These are phyloP conservation scores for Penicillium soppii DNA, from an alignment of 495 filamentous ascomycete species.

Conservation along the genomic window DNA sequence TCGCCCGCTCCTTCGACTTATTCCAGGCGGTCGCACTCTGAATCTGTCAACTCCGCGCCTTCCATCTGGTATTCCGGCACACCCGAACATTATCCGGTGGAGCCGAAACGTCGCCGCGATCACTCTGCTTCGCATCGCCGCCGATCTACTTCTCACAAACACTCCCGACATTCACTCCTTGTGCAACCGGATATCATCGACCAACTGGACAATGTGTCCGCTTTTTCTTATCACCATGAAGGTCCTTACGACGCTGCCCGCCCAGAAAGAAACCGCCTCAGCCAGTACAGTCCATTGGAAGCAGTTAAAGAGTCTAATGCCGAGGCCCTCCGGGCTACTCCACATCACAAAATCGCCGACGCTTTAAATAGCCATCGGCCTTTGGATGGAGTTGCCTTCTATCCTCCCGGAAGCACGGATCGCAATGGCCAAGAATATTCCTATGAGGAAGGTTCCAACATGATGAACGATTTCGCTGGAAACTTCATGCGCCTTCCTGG, in stretches of 20 bases:
- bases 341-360: conserved; percentile 74
- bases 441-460: conserved; percentile 83
- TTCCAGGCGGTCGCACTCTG: conserved; percentile 26
- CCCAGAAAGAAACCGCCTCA: conserved; percentile 65
- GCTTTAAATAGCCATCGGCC: conserved; percentile 73
- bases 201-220: conserved; percentile 63
- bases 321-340: conserved; percentile 81
- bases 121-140: conserved; percentile 15
- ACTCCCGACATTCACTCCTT: conserved; percentile 61
- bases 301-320: conserved; percentile 72
- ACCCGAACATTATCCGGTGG: conserved; percentile 33
- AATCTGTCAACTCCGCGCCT: conserved; percentile 25
- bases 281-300: conserved; percentile 66
- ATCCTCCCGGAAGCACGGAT: conserved; percentile 71
- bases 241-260: conserved; percentile 89
- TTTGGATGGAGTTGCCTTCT: conserved; percentile 75
- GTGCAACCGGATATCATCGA: conserved; percentile 81
- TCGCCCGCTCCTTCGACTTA: conserved; percentile 29
- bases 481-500: conserved; percentile 39
- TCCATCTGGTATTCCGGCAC: conserved; percentile 27
- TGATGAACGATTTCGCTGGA: conserved; percentile 65
- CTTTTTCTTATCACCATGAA: conserved; percentile 77
- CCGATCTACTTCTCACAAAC: conserved; percentile 14
- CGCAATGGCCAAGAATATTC: conserved; percentile 64
- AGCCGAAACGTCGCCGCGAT: conserved; percentile 27